Evolutionary conservation across 495 filamentous ascomycete genomes (phyloP).

Genomic region (Cudoniella acicularis): DNA sequence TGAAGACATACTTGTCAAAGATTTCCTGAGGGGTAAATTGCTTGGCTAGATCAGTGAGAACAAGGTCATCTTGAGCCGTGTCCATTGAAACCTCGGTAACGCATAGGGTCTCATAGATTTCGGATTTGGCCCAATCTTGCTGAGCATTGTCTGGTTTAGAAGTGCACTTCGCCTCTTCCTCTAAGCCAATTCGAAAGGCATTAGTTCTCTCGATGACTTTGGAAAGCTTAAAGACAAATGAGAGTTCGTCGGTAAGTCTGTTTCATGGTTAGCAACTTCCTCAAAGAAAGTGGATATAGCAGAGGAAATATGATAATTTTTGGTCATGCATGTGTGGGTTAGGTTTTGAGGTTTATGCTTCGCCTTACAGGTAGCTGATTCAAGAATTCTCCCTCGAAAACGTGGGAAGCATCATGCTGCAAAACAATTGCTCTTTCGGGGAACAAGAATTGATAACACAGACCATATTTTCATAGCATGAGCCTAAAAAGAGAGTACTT

Average conservation of each 20-base stretch:
- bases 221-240: background rate
- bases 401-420: no score
- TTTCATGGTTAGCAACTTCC: background rate
- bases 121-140: slow-evolving; percentile 1
- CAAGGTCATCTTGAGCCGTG: slow-evolving; percentile 1
- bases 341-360: no score
- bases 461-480: background rate
- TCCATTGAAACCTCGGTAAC: background rate
- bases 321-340: no score
- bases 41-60: background rate
- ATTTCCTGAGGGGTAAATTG: background rate
- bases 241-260: background rate
- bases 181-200: background rate
- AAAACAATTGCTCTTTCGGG: background rate
- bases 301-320: no score
- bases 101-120: background rate
- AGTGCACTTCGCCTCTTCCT: background rate
- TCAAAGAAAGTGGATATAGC: background rate
- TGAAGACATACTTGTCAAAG: background rate
- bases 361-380: no score
- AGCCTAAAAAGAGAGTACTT: background rate
- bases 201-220: background rate
- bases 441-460: background rate
- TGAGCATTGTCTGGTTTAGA: background rate
- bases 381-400: no score